These are phyloP conservation scores for Chernovozyma sophiae-reginae DNA, from an alignment of 1,139 yeast genomes.

Conservation along the genomic window DNA sequence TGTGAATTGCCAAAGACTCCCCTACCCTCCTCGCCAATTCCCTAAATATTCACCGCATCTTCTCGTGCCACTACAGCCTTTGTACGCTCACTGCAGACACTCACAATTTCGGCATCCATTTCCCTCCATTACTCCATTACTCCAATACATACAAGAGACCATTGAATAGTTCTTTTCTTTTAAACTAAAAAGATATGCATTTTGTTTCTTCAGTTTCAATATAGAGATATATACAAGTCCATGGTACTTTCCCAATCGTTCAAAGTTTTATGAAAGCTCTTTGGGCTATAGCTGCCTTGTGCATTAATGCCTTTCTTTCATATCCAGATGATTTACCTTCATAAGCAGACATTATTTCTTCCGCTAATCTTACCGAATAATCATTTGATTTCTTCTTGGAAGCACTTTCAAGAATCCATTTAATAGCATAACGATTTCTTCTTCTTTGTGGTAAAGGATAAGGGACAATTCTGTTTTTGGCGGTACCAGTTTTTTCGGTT, in stretches of 20 bases:
- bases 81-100: too few species aligned
- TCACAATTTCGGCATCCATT: too few species aligned
- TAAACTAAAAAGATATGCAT: too few species aligned
- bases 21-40: too few species aligned
- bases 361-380: conserved; percentile 84
- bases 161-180: too few species aligned
- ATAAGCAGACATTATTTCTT: conserved; percentile 75
- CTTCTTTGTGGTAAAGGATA: conserved; percentile 79
- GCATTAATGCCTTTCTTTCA: conserved; percentile 80
- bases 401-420: conserved; percentile 86
- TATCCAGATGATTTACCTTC: conserved; percentile 80
- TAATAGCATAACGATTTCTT: conserved; percentile 79
- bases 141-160: too few species aligned
- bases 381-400: conserved; percentile 75
- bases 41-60: too few species aligned
- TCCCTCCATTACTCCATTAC: too few species aligned
- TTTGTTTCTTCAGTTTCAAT: too few species aligned
- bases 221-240: neutral
- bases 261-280: conserved; percentile 64
- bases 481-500: conserved; percentile 79
- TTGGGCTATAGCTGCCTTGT: conserved; percentile 77
- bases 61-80: too few species aligned
- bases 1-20: too few species aligned
- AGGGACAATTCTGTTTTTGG: conserved; percentile 78
- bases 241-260: too few species aligned